Base-by-base conservation (phyloP, 1,284 basidiomycete species). In the Wolfiporia cocos region DNA sequence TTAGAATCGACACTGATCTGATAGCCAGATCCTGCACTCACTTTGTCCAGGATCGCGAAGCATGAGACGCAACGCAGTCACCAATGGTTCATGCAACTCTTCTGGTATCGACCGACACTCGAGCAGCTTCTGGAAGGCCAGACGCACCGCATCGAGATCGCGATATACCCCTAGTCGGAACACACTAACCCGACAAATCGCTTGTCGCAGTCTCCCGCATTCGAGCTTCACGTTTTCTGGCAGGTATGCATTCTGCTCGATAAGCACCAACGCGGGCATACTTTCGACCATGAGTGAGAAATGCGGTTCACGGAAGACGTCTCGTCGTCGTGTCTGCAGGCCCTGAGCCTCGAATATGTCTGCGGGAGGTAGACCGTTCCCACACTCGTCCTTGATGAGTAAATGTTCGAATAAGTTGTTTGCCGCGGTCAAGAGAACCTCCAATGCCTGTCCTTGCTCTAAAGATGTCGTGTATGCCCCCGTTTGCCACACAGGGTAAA, bases 141-240 rank as follows among this genome's bases (percentile, higher is more conserved):
- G 66, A 32, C 81, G 71, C 34, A 86, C 76, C 3, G 74, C 72
- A 49, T 81, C 80, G 22, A 89, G 66, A 54, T 88, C 80, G 7
- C 81, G 71, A 50, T 84, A 86, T 15, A 81, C 78, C 1, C 78
- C 83, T 52, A 79, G 76, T 3, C 82, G 74, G 56, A 89, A 87
- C 17, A 76, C 73, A 23, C 67, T 64, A 39, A 75, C 70, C 41
- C 73, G 69, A 52, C 81, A 86, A 3, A 87, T 68, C 3, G 64
- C 62, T 42, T 69, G 63, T 7, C 82, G 76, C 34, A 90, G 68
- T 18, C 63, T 62, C 26, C 62, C 67, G 3, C 70, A 71, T 20
- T 72, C 68, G 5, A 57, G 50, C 15, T 76, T 70, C 11, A 83
- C 62, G 9, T 66, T 60, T 41, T 69, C 65, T 1, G 74, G 62